A percentile compares a stretch with the other conserved stretches of the same genome.
Conservation (phyloP, 768 basidiomycete genomes). For the Leccinum incarnatum region DNA sequence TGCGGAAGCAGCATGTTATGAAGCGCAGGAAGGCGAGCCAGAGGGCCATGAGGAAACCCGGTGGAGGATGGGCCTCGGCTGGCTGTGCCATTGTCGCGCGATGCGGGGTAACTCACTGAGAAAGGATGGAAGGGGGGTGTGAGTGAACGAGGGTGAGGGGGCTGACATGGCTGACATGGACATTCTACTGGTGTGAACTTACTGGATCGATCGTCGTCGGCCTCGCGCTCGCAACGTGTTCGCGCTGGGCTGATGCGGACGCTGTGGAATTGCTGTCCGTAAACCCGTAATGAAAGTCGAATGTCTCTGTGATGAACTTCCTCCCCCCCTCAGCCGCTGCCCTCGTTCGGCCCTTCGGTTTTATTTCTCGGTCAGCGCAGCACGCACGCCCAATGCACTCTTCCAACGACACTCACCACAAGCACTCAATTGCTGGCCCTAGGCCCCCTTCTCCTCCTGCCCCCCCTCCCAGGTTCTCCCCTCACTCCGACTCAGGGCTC, state of each 20-base stretch:
- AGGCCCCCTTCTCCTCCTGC: neutral
- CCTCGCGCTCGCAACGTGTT: conserved; percentile 16
- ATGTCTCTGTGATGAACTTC: neutral
- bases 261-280: neutral
- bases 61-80: neutral
- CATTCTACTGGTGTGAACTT: neutral
- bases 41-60: conserved; percentile 14
- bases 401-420: conserved; percentile 18
- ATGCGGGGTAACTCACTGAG: neutral
- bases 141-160: neutral
- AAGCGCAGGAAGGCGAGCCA: conserved; percentile 18
- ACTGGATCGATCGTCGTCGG: conserved; percentile 15
- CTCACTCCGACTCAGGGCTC: conserved; percentile 30
- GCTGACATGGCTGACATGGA: conserved; percentile 5
- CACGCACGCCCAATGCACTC: conserved; percentile 18
- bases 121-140: neutral
- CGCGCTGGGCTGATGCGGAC: neutral
- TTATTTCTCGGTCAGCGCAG: conserved; percentile 9
- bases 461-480: conserved; percentile 1
- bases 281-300: neutral
- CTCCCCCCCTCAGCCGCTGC: neutral
- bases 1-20: conserved; percentile 9
- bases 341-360: neutral
- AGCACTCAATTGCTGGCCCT: conserved; percentile 1
- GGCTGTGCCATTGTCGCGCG: conserved; percentile 3